Percentiles rank a stretch among this genome's conserved stretches.
Conservation (phyloP, 805 yeast genomes). For the Diddensiella santjacobensis region DNA sequence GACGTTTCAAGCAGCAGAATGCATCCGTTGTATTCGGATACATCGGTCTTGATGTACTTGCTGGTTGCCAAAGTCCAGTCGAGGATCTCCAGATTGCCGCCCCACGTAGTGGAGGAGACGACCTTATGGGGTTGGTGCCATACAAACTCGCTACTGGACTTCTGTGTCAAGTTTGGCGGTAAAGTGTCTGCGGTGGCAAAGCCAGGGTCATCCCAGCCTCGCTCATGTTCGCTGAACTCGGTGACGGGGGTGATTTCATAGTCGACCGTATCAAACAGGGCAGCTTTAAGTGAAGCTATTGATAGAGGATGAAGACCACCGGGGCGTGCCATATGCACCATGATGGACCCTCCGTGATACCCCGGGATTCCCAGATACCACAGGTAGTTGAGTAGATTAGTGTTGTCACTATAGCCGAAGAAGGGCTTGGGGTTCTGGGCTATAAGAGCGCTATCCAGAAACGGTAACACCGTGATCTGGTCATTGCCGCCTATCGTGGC, state of each 20-base stretch:
- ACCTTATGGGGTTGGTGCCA: neutral
- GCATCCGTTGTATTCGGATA: neutral
- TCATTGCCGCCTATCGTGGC: neutral
- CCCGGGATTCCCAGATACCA: neutral
- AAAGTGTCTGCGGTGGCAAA: neutral
- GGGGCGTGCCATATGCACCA: neutral
- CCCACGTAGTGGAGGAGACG: neutral
- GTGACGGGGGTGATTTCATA: neutral
- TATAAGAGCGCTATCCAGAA: neutral
- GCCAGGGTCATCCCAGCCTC: neutral
- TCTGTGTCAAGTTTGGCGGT: neutral
- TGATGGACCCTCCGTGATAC: neutral
- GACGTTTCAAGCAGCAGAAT: neutral
- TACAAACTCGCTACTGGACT: neutral
- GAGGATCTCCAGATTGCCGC: neutral
- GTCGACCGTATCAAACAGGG: neutral
- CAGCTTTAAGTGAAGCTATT: neutral
- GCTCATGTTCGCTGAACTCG: neutral
- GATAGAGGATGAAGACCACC: neutral
- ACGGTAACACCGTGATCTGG: neutral
- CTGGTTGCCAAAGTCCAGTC: neutral
- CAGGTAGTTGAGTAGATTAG: neutral
- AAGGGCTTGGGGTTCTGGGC: neutral
- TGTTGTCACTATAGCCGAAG: neutral
- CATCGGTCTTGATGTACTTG: neutral